These are phyloP conservation scores for Pythium brachiatum DNA, from an alignment of 352 stramenopile species.

Conservation along the genomic window DNA sequence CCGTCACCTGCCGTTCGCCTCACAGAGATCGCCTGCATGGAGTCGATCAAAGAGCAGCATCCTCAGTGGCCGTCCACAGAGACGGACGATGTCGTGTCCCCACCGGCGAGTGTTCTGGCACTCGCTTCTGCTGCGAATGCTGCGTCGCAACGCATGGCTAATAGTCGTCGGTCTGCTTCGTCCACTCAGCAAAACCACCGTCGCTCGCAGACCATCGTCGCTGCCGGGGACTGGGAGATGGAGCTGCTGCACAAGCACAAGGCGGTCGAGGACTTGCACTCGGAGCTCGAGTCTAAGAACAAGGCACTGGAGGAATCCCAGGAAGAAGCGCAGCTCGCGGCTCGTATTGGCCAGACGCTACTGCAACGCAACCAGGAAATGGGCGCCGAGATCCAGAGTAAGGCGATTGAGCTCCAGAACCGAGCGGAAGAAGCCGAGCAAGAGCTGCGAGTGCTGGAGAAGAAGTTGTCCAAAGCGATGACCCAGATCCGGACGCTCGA, in stretches of 20 bases:
- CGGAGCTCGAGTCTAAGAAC: conserved; percentile 46
- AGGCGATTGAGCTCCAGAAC: conserved; percentile 32
- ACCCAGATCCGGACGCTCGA: conserved; percentile 41
- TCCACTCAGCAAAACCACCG: conserved; percentile 19
- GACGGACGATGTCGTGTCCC: not conserved
- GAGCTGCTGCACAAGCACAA: conserved; percentile 37
- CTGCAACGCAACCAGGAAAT: conserved; percentile 50
- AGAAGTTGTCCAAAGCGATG: conserved; percentile 31
- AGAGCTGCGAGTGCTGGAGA: conserved; percentile 37
- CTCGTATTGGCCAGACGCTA: conserved; percentile 47
- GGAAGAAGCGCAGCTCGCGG: conserved; percentile 46
- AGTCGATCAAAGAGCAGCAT: conserved; percentile 12
- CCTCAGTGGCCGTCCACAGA: conserved; percentile 5
- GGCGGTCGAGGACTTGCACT: conserved; percentile 44
- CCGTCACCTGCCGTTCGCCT: not conserved
- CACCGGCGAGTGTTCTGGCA: conserved; percentile 11
- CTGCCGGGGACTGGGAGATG: conserved; percentile 31
- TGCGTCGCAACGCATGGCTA: conserved; percentile 5
- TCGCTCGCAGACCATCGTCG: conserved; percentile 39
- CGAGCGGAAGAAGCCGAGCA: conserved; percentile 43
- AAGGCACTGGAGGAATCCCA: conserved; percentile 47
- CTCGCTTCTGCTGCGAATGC: conserved; percentile 10
- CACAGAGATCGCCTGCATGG: not conserved
- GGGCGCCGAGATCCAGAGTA: conserved; percentile 37
- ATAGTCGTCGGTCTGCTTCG: not conserved